Base-by-base conservation (phyloP, 2,329 filamentous ascomycete genomes). In the Salinomyces thailandicus region DNA sequence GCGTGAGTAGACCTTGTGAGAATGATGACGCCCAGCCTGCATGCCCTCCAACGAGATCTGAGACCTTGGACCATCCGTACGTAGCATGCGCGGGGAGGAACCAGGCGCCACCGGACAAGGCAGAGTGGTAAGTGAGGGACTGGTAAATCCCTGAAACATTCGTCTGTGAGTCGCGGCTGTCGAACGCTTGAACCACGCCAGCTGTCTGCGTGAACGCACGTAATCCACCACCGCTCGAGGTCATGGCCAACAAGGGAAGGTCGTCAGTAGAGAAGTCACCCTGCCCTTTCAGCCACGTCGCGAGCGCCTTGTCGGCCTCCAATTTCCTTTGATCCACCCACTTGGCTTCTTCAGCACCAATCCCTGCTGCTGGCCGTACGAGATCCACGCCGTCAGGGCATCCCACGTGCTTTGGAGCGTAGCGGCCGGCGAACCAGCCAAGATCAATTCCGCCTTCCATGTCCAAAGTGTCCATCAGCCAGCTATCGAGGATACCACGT, bases 31-130 rank as follows among this genome's bases (percentile, higher is more conserved):
- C 49, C 66, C 65, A 70, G 2, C 67, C 48, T n/a, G n/a, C n/a
- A n/a, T n/a, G n/a, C 9, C 51, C 55, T 12, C 58, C 49, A 18
- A 54, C 49, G 5, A 70, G 49, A 18, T 52, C 54, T 3, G 57
- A 59, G 33, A 69, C 55, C 2, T 64, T 68, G 2, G 64, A 62
- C 48, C 61, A 67, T 41, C 68, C 63, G 49, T 67, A 68, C 5
- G 62, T 65, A 8, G 60, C 57, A 13, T 68, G 36, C 2, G 64
- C 66, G 3, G 60, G 61, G 1, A 68, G 45, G n/a, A 69, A 52
- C 67, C 66, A 69, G 2, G 52, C 47, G 26, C 67, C 66, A 17
- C 51, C 51, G n/a, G 64, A 67, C 3, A 69, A 52, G 6, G 61
- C 66, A 31, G 60, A 50, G 28, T 68, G 58, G 42, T 70, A 69